Evolutionary conservation across 2,329 filamentous ascomycete genomes (phyloP), one percentile per base, ranked within the genome.

Genomic region (Colletotrichum musicola): DNA sequence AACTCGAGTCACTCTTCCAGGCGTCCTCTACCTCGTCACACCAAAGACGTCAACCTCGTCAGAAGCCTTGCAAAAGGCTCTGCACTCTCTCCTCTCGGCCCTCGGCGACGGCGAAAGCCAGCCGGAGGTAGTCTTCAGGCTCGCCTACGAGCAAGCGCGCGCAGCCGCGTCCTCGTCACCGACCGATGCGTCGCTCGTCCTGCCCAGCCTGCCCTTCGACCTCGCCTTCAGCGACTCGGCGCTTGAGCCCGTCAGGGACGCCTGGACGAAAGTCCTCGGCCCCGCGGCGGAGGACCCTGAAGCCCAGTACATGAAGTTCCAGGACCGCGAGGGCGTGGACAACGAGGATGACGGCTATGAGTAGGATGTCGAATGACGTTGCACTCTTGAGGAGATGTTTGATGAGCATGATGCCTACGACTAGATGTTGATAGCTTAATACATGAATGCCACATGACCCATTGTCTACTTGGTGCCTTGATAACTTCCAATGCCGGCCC

Each of bases 191-290:
- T 78, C 81, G 25, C 79, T 91, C 50, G 78, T 82, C 1, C 89
- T 96, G 68, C 85, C 89, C 4, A 81, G 87, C 2, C 76, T 89
- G 0, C 84, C 88, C 3, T 79, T 90, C 9, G 90, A 92, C 71
- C 84, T 97, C 7, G 86, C 92, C 0, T 93, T 97, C 71, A 89
- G 94, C 73, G 95, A 98, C 73, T 76, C 81, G 0, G 81, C 89
- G 1, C 79, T 98, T 10, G 86, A 89, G 6, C 79, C 88, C 27
- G 92, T 97, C 2, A 88, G 88, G 68, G 79, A 86, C 10, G 89
- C 90, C 6, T 98, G 95, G 94, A 83, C 86, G 69, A 81, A 83
- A 56, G 84, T 94, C 4, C 82, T 88, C 72, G 87, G 85, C 10
- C 80, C 82, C 1, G 84, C 85, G 4, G 81, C 78, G 1, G 82